Evolutionary conservation across 257 asterid species (phyloP), one percentile per base, ranked within the genome.

Genomic region (Solanum verrucosum): DNA sequence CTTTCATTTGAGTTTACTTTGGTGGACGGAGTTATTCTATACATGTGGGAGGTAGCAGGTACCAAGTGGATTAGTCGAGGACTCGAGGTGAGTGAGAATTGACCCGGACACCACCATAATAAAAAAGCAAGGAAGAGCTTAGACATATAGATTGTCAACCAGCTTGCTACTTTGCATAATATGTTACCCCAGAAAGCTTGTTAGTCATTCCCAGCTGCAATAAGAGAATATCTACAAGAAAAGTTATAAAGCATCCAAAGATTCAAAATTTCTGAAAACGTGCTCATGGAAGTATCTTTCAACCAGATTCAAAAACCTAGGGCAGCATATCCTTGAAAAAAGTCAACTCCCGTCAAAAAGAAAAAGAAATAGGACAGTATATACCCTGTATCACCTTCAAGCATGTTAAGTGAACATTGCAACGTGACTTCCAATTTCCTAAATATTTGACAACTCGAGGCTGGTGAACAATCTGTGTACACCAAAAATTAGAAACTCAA

Each of bases 321-420:
- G 42, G 85, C 20, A 0, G 85, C 85, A 46, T 81, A 81, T 81
- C 68, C 29, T 27, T 29, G 67, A 81, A 46, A 27, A 65, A 81
- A 81, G 42, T 20, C 42, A 81, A 29, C 27, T 81, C 29, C 68
- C 4, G 2, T 27, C 27, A 18, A 46, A 40, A 46, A 81, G 65
- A 20, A 35, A 9, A 29, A 16, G 21, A 29, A 81, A 20, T 18
- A 6, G 42, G 83, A 34, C 37, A 72, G 31, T n/a, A 38, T 67
- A 60, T 94, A 95, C 99, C 99, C 98, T 10, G 98, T 97, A 91
- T 95, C 98, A 86, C 98, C 99, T 93, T 97, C 98, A 40, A 97
- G 96, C 96, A 97, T 90, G 95, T 95, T 95, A 89, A 95, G 92
- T 29, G 99, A 97, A 92, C 95, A 95, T 84, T 92, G 95, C 88